Percentiles rank a stretch among this genome's conserved stretches.
Conservation (phyloP, 2,329 filamentous ascomycete species). For the Arthrobotrys musiformis region DNA sequence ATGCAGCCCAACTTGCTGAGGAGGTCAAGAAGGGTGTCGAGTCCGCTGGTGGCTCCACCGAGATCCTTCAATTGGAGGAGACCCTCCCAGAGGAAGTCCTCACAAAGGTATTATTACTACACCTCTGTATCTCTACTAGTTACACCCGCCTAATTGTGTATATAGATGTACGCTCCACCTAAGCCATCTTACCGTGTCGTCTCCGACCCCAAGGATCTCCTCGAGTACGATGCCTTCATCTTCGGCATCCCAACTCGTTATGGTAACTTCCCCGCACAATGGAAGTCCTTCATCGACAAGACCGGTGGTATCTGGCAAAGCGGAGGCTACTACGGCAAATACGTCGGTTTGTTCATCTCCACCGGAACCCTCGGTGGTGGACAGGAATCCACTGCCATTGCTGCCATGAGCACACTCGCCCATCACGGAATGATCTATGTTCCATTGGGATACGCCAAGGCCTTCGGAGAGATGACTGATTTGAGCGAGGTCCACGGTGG, state of each 20-base stretch:
- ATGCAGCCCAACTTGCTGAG: slow-evolving; percentile 73
- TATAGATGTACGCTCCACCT: slow-evolving; percentile 79
- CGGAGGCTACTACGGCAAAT: slow-evolving; percentile 85
- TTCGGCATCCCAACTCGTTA: slow-evolving; percentile 95
- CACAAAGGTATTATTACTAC: slow-evolving; percentile 67
- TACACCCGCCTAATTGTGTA: not conserved
- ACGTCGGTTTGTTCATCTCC: slow-evolving; percentile 88
- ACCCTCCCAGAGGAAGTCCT: slow-evolving; percentile 87
- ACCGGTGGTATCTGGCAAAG: slow-evolving; percentile 84
- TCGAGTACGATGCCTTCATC: slow-evolving; percentile 84
- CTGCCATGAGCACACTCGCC: slow-evolving; percentile 82
- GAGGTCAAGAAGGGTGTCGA: slow-evolving; percentile 92
- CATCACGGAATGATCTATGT: slow-evolving; percentile 98
- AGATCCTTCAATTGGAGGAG: slow-evolving; percentile 88
- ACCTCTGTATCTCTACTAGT: not conserved
- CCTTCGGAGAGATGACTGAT: slow-evolving; percentile 76
- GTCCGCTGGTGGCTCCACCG: slow-evolving; percentile 81
- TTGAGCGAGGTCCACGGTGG: slow-evolving; percentile 85
- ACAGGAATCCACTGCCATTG: slow-evolving; percentile 87
- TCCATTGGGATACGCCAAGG: slow-evolving; percentile 89
- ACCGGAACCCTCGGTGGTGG: slow-evolving; percentile 87
- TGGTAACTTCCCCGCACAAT: slow-evolving; percentile 97
- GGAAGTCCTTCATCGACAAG: slow-evolving; percentile 92
- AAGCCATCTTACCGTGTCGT: slow-evolving; percentile 77
- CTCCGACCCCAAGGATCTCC: slow-evolving; percentile 68